Base-by-base conservation (phyloP, 1,139 yeast genomes). In the Pneumocystis murina region DNA sequence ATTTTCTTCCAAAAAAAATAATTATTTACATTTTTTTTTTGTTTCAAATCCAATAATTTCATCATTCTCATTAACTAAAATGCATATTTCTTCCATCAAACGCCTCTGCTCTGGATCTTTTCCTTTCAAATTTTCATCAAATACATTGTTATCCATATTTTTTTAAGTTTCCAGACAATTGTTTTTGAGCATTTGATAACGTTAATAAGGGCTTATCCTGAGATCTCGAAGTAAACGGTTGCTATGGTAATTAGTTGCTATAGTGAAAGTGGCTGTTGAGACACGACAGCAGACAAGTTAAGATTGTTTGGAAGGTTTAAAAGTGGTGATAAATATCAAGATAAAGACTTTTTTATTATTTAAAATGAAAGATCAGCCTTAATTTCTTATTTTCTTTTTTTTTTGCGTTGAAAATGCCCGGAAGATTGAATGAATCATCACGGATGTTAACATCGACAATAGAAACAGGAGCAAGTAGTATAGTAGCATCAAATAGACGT, bases 31-130 rank as follows among this genome's bases (percentile, higher is more conserved):
- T 64, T 88, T 77, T 75, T 91, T 94, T 76, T 92, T 92, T 66
- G 97, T 87, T 17, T 94, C 97, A 2, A 96, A 91, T 35, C 97
- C 98, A 62, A 90, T 78, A 10, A 97, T 96, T 63, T 73, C 77
- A 74, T 92, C 98, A 70, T 90, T 76, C 77, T 87, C 85, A 74
- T 92, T 96, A 68, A 91, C 79, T 3, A 92, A 96, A 68, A 92
- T 90, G 75, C 99, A 92, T 68, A 91, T 84, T 75, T 92, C 99
- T 70, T 90, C 95, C 99, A 94, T 92, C 68, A 92, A 80, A 71
- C 84, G 82, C 75, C 92, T 89, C 75, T 92, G 99, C 74, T 91
- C 97, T 71, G 85, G 86, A 73, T 92, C 96, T 70, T 90, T 95
- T 30, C 97, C 97, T 10, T 79, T 48, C 24, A 48, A 48, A 48